Evolutionary conservation across 2,329 filamentous ascomycete genomes (phyloP), one percentile per base, ranked within the genome.

Genomic region (Colletotrichum agaves): DNA sequence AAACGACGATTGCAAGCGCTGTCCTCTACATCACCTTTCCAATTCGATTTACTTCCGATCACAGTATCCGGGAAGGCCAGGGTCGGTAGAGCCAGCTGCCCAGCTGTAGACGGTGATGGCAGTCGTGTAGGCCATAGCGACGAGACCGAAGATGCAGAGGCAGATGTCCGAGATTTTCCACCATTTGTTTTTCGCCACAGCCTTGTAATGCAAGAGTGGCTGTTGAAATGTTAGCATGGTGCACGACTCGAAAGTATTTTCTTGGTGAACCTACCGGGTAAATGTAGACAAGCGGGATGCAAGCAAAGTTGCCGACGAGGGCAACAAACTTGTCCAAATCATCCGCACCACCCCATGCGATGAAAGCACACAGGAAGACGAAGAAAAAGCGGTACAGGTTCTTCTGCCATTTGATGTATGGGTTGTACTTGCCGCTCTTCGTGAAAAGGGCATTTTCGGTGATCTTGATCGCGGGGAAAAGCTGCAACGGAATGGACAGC

Each of bases 371-470:
- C 23, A 96, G 80, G 74, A 93, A 88, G 57, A 98, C 96, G 70
- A 98, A 89, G 76, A 95, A 90, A 84, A 98, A 99, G 61, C 96
- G 91, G 84, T 97, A 99, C 37, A 91, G 83, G 74, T 99, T 99
- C 89, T 99, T 99, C 85, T 98, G 93, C 96, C 96, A 99, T 83
- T 99, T 99, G 84, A 99, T 97, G 76, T 93, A 96, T 0, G 94
- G 94, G 77, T 98, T 98, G 82, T 98, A 97, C 81, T 99, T 99
- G 73, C 96, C 94, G 70, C 94, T 97, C 76, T 92, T 87, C 23
- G 93, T 97, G 79, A 98, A 99, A 6, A 98, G 85, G 72, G 94
- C 93, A 73, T 97, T 97, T 80, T 97, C 94, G 37, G 93, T 93
- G 75, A 99, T 99, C 76, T 95, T 92, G 75, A 99, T 98, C 47